Evolutionary conservation across 805 yeast species (phyloP), one percentile per base, ranked within the genome.

Genomic region (Clavispora phyllophila): DNA sequence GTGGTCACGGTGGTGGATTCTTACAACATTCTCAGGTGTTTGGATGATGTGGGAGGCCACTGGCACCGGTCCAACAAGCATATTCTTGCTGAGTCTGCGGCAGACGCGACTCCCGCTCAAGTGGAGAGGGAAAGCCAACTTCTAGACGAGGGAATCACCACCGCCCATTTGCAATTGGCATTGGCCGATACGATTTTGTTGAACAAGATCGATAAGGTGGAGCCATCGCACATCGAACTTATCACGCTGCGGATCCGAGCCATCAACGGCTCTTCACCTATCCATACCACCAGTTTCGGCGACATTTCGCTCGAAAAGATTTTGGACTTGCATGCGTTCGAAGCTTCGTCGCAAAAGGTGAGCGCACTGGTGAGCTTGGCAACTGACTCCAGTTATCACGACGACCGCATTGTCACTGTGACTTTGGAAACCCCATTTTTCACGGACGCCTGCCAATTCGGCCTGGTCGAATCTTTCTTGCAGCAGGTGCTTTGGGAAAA

Each of bases 81-180:
- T 39, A 37, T 64, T 31, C 15, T 39, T 4, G 42, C 26, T 14
- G 63, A 55, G 7, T 54, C 51, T 24, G 50, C 58, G 6, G 53
- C 60, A 10, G 56, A 50, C 14, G 54, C 58, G 7, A 24, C 41
- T 9, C 32, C 17, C 4, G 63, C 57, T 2, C 60, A 62, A 19
- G 69, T 66, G 8, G 61, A 68, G 9, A 51, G 49, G 24, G 56
- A 54, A 14, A 73, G 68, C 2, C 51, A 63, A 9, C 65, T 69
- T 26, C 43, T 67, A 6, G 50, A 62, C 15, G 62, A 64, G 35
- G 80, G 78, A 5, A 57, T 81, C 12, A 83, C 95, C 0, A 84
- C 95, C 2, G 97, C 98, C 0, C 89, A 85, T 57, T 69, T 87
- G 25, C 99, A 93, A 65, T 75, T 93, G 17, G 95, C 96, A 0